A percentile compares a stretch with the other conserved stretches of the same genome.
phyloP scores from a whole-genome alignment of 2,329 filamentous ascomycete genomes.

The Xylariaceae sp. region DNA sequence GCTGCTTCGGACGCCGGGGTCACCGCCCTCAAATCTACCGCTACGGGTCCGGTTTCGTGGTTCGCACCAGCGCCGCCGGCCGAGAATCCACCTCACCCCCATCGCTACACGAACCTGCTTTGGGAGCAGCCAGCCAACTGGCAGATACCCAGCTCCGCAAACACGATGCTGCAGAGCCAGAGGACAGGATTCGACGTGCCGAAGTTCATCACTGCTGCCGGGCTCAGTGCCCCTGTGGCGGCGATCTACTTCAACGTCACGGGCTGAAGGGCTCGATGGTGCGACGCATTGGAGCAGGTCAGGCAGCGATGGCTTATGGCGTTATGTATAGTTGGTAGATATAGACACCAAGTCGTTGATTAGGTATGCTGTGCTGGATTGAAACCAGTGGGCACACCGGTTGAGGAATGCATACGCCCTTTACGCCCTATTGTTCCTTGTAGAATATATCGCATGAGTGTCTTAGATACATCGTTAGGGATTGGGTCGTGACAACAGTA shows the following conservation, averaged over 20 bases:
- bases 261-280: conserved; percentile 8
- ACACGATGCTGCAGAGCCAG: conserved; percentile 25
- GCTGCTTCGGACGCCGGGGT: conserved; percentile 15
- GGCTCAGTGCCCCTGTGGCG: conserved; percentile 23
- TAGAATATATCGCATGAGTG: too few relatives aligned
- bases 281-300: too few relatives aligned
- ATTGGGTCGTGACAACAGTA: too few relatives aligned
- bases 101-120: conserved; percentile 34
- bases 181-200: conserved; percentile 29
- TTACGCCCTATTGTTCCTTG: too few relatives aligned
- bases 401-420: too few relatives aligned
- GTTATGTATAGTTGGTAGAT: too few relatives aligned
- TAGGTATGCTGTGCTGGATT: too few relatives aligned
- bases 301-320: too few relatives aligned
- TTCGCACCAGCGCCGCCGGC: conserved; percentile 29
- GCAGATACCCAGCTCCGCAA: conserved; percentile 26
- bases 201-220: conserved; percentile 26
- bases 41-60: conserved; percentile 21
- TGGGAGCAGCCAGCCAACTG: conserved; percentile 32
- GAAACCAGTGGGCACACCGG: too few relatives aligned
- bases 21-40: conserved; percentile 17
- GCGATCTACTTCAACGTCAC: conserved; percentile 32
- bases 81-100: conserved; percentile 31
- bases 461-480: too few relatives aligned
- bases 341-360: too few relatives aligned